These are phyloP conservation scores for Croton setiger DNA, from an alignment of 441 rosid genomes.

Conservation along the genomic window DNA sequence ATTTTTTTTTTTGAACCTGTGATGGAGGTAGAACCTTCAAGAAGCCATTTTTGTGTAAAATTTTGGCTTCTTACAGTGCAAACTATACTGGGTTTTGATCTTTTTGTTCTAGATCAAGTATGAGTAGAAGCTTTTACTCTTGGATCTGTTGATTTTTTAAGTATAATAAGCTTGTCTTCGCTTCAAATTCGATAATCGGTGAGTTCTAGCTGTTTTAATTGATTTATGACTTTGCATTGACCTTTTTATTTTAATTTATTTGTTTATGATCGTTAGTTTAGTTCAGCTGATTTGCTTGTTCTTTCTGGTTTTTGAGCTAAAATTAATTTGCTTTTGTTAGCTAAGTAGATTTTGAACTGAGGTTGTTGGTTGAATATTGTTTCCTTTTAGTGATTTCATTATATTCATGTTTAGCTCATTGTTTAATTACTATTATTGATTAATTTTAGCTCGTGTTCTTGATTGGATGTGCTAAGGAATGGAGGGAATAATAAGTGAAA, in stretches of 20 bases:
- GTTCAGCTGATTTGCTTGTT: not conserved
- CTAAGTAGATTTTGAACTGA: not conserved
- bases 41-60: not conserved
- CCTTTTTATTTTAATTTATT: not conserved
- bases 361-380: not conserved
- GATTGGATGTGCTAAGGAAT: not conserved
- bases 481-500: not conserved
- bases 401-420: not conserved
- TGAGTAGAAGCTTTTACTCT: not conserved
- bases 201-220: not conserved
- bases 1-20: not conserved
- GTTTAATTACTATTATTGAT: not conserved
- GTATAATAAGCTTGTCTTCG: conserved; percentile 3
- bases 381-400: not conserved
- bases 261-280: not conserved
- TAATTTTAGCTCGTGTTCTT: not conserved
- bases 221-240: not conserved
- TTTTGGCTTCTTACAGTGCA: not conserved
- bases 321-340: not conserved
- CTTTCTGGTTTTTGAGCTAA: too few relatives aligned
- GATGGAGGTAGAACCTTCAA: conserved; percentile 4
- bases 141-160: conserved; percentile 17
- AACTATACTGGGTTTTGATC: not conserved
- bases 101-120: conserved; percentile 3
- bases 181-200: conserved; percentile 15